Evolutionary conservation across 202 grass and related monocot genomes (phyloP).

Genomic region (Eragrostis tef): DNA sequence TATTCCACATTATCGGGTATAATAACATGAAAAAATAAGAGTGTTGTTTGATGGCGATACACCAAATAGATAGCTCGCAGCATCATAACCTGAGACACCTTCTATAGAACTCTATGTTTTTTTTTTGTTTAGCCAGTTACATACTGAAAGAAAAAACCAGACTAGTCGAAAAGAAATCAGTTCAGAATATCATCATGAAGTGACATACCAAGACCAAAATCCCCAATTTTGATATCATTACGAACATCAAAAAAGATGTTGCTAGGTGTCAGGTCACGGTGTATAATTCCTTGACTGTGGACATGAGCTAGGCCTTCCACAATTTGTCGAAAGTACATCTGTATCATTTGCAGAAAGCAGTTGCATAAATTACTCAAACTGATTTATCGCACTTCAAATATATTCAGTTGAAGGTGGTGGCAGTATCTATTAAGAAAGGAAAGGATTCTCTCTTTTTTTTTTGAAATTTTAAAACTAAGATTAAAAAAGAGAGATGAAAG

Average conservation of each 20-base stretch:
- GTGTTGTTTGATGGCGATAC: constrained; percentile 2
- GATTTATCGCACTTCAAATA: constrained; percentile 41
- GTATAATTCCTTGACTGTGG: constrained; percentile 98
- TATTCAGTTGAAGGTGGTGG: background rate
- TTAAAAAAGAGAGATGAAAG: background rate
- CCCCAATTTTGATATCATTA: constrained; percentile 96
- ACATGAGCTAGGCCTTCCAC: constrained; percentile 96
- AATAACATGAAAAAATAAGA: constrained; percentile 17
- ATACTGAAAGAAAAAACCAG: constrained; percentile 29
- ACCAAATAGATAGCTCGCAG: background rate
- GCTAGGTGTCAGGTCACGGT: constrained; percentile 92
- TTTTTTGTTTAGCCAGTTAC: background rate
- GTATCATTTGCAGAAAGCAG: constrained; percentile 50
- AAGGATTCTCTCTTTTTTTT: background rate
- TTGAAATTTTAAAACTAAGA: background rate
- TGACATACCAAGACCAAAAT: constrained; percentile 92
- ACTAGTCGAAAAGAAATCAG: constrained; percentile 28
- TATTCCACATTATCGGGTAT: background rate
- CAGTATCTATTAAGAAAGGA: constrained; percentile 13
- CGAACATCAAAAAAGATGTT: constrained; percentile 99
- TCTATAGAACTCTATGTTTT: background rate
- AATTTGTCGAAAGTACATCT: constrained; percentile 99
- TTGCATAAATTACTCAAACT: constrained; percentile 39
- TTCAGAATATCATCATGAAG: constrained; percentile 38
- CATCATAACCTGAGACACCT: constrained; percentile 8